Evolutionary conservation across 1,139 yeast genomes (phyloP).

Genomic region (Yamadazyma friedrichii): DNA sequence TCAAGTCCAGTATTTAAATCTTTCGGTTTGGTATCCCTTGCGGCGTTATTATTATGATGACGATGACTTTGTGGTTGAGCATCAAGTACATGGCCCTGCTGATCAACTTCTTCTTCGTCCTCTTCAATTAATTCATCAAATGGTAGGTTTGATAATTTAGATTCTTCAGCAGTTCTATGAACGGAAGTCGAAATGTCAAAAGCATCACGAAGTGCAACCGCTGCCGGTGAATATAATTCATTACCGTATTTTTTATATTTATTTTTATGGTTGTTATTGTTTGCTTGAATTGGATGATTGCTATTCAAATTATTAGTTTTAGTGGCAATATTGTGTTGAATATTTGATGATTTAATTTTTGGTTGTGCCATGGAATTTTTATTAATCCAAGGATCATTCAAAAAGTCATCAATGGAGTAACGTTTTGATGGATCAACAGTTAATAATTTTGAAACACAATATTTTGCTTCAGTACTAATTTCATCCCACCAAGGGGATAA

Average conservation of each 20-base stretch:
- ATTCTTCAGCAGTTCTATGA: conserved; percentile 89
- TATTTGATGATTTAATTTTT: not conserved
- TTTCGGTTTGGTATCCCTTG: conserved; percentile 16
- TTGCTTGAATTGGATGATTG: conserved; percentile 27
- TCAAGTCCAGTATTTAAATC: conserved; percentile 49
- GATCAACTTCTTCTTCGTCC: conserved; percentile 30
- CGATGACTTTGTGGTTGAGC: conserved; percentile 14
- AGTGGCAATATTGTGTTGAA: not conserved
- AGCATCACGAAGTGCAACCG: conserved; percentile 89
- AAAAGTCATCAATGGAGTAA: conserved; percentile 74
- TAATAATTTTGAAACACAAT: conserved; percentile 69
- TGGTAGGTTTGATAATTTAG: conserved; percentile 41
- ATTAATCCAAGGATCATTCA: conserved; percentile 82
- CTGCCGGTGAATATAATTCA: conserved; percentile 77
- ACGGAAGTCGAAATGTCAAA: conserved; percentile 94
- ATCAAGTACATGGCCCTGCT: conserved; percentile 20
- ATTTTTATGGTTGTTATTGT: conserved; percentile 14
- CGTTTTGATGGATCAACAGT: conserved; percentile 81
- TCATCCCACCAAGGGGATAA: conserved; percentile 68
- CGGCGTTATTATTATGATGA: conserved; percentile 9
- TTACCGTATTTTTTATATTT: conserved; percentile 24
- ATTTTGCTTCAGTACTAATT: conserved; percentile 51
- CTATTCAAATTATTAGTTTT: conserved; percentile 3
- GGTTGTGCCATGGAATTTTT: conserved; percentile 13
- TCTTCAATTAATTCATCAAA: conserved; percentile 34